These are phyloP conservation scores for Penicillium macrosclerotiorum DNA, from an alignment of 495 filamentous ascomycete species.

Conservation along the genomic window DNA sequence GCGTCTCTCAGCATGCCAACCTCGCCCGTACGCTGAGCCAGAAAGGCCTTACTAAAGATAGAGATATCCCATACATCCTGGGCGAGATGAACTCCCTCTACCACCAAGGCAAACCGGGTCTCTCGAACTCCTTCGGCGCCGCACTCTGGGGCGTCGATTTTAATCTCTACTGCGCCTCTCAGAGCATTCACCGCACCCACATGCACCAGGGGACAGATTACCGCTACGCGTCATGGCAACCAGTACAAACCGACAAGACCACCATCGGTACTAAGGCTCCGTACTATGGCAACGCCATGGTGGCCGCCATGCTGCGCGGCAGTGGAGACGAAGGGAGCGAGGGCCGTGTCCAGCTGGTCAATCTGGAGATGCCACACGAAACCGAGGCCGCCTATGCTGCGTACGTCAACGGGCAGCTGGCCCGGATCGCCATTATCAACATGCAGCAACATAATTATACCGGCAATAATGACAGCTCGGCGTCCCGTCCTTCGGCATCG, in stretches of 20 bases:
- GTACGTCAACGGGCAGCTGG: slow-evolving; percentile 46
- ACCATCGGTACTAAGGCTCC: slow-evolving; percentile 61
- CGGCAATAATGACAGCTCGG: slow-evolving; percentile 16
- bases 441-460: slow-evolving; percentile 61
- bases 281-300: slow-evolving; percentile 64
- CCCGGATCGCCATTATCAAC: slow-evolving; percentile 57
- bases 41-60: slow-evolving; percentile 36
- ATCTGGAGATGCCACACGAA: slow-evolving; percentile 42
- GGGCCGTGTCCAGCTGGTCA: slow-evolving; percentile 23
- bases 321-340: slow-evolving; percentile 1
- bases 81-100: slow-evolving; percentile 67
- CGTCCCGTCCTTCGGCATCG: slow-evolving; percentile 26
- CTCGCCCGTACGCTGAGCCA: slow-evolving; percentile 40
- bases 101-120: slow-evolving; percentile 59
- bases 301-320: slow-evolving; percentile 54
- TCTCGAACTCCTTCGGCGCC: slow-evolving; percentile 69
- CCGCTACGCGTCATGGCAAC: slow-evolving; percentile 60
- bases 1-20: slow-evolving; percentile 45
- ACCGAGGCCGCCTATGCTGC: slow-evolving; percentile 58
- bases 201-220: slow-evolving; percentile 68
- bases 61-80: slow-evolving; percentile 55
- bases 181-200: slow-evolving; percentile 57
- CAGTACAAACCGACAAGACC: slow-evolving; percentile 50
- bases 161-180: slow-evolving; percentile 56
- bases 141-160: slow-evolving; percentile 70